phyloP scores from a whole-genome alignment of 1,284 basidiomycete species.

The Schizophyllum commune region DNA sequence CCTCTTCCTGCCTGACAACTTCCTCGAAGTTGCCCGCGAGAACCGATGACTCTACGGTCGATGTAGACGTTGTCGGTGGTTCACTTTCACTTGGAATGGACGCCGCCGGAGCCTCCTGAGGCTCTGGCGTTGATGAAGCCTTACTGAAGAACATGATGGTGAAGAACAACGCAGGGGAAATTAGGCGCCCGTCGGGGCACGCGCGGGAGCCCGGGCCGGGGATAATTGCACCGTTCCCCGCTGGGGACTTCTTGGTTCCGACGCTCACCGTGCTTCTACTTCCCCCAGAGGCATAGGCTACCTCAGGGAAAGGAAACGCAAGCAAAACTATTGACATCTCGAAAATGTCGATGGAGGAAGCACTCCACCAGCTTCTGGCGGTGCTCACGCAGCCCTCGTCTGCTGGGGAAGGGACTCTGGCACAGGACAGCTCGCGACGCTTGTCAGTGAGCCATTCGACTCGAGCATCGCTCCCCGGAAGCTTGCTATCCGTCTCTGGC shows the following conservation, averaged over 20 bases:
- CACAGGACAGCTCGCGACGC: not conserved
- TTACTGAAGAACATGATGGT: no score
- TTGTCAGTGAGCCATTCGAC: not conserved
- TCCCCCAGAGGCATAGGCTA: no score
- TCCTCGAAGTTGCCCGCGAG: conserved; percentile 34
- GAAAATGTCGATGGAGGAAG: not conserved
- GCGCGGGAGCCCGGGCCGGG: no score
- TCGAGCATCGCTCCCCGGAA: not conserved
- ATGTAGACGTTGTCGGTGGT: not conserved
- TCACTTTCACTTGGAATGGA: no score
- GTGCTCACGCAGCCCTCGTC: not conserved
- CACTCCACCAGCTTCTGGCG: not conserved
- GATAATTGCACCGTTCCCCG: not conserved
- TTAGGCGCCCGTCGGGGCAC: not conserved
- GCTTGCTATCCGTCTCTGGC: conserved; percentile 16
- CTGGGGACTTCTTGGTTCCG: not conserved
- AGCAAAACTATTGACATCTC: no score
- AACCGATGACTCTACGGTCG: not conserved
- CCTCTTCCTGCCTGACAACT: conserved; percentile 57
- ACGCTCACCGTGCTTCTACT: not conserved
- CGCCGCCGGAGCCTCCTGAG: no score
- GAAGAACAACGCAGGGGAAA: not conserved
- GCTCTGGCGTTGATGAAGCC: no score
- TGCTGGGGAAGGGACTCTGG: no score
- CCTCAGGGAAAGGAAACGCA: no score